Conservation (phyloP, 495 filamentous ascomycete species). For the Immersiella caudata region DNA sequence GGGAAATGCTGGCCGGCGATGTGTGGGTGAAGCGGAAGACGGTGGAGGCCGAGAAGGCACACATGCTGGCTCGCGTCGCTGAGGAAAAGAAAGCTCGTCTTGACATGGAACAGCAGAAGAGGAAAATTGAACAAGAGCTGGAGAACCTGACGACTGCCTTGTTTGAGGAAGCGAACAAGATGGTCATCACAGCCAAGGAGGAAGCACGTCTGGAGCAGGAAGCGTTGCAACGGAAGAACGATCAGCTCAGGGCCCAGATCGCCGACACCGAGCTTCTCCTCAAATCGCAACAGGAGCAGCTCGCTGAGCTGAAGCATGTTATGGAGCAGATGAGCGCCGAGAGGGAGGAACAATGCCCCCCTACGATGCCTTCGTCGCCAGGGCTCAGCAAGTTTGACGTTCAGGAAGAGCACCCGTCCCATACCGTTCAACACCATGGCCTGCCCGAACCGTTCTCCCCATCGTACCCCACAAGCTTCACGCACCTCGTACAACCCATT, state of each 20-base stretch:
- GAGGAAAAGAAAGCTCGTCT: conserved; percentile 70
- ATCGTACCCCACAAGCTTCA: conserved; percentile 82
- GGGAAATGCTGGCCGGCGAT: conserved; percentile 66
- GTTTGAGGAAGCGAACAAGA: conserved; percentile 95
- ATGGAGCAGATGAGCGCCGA: conserved; percentile 85
- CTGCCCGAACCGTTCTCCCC: conserved; percentile 65
- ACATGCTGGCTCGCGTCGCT: conserved; percentile 48
- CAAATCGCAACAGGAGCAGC: conserved; percentile 87
- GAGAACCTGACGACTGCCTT: conserved; percentile 86
- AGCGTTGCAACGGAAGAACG: conserved; percentile 39
- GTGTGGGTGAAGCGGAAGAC: conserved; percentile 65
- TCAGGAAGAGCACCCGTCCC: conserved; percentile 41
- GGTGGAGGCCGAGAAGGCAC: conserved; percentile 47
- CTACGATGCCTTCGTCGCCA: conserved; percentile 69
- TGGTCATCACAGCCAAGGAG: conserved; percentile 72
- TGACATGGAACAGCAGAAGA: conserved; percentile 69
- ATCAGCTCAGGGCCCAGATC: conserved; percentile 54
- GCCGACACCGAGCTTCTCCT: conserved; percentile 75
- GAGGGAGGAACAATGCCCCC: conserved; percentile 65
- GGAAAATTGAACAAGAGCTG: conserved; percentile 74
- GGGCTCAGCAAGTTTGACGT: conserved; percentile 51
- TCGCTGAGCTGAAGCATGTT: conserved; percentile 84
- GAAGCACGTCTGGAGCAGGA: conserved; percentile 43
- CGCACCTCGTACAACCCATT: conserved; percentile 77
- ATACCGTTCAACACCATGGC: conserved; percentile 48